Evolutionary conservation across 1,139 yeast genomes (phyloP).

Genomic region (Debaryomycetaceae sp.): DNA sequence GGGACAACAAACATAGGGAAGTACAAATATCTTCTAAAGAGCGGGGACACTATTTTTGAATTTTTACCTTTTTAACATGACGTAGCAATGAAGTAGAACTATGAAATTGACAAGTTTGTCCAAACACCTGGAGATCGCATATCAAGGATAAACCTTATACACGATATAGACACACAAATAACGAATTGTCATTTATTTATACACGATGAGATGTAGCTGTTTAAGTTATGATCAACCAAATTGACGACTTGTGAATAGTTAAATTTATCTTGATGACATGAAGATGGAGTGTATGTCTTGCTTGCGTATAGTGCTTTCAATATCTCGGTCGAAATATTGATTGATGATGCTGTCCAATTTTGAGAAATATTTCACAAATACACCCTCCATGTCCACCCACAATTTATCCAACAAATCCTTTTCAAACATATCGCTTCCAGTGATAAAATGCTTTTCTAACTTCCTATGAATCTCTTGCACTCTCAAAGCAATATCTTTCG

Average conservation of each 20-base stretch:
- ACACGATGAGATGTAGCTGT: too few species aligned
- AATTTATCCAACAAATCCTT: slow-evolving; percentile 43
- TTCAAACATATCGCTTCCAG: slow-evolving; percentile 43
- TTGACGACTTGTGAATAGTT: background rate
- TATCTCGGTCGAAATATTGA: slow-evolving; percentile 35
- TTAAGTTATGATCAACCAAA: too few species aligned
- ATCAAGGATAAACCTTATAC: too few species aligned
- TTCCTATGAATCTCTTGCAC: slow-evolving; percentile 55
- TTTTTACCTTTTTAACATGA: too few species aligned
- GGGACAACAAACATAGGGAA: too few species aligned
- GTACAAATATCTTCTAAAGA: too few species aligned
- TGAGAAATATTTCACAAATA: slow-evolving; percentile 32
- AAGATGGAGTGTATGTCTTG: slow-evolving; percentile 35
- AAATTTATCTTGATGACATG: slow-evolving; percentile 11
- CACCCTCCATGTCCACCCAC: slow-evolving; percentile 42
- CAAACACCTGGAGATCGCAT: too few species aligned
- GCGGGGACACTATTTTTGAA: too few species aligned
- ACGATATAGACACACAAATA: too few species aligned
- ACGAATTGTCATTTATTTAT: too few species aligned
- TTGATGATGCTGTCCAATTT: slow-evolving; percentile 37
- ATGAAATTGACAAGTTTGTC: too few species aligned
- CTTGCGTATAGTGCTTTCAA: slow-evolving; percentile 34
- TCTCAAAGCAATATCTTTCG: slow-evolving; percentile 54
- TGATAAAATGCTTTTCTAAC: slow-evolving; percentile 56
- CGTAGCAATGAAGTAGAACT: too few species aligned